Base-by-base conservation (phyloP, 345 rosid species). In the Capsella bursapastoris region DNA sequence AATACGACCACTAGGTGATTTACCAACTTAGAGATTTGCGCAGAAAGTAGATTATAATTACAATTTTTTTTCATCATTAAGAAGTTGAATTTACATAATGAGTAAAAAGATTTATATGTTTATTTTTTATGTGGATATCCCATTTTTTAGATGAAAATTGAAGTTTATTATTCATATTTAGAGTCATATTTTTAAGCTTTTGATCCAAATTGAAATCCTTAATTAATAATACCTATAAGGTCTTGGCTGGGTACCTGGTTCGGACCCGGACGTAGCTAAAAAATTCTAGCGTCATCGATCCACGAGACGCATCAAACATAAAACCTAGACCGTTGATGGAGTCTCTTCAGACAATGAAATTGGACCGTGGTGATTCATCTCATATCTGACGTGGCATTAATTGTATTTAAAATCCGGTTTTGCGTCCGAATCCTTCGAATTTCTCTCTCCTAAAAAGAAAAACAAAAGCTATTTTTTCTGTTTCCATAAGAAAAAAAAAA, bases 341-440 rank as follows among this genome's bases (percentile, higher is more conserved):
- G 13, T 31, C 38, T 48, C 47, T 49, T 10, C 1, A 16, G n/a
- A 1, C 16, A 49, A 3, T 10, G 63, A 15, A 41, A 51, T 27
- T 27, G 79, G 57, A 70, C 71, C 8, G 37, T 44, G 53, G 29
- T 56, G 68, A 40, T 64, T 37, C 29, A 28, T 31, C 32, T 9
- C 0, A 48, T 2, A 29, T 48, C 51, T 11, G 49, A 86, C 84
- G 85, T 87, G 94, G 86, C 85, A 85, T 56, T 79, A 86, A 86
- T 72, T 52, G 80, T 81, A 75, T 85, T 87, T 89, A 70, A 89
- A 88, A 78, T 84, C 91, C 83, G 87, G 74, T 38, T 63, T 57
- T 70, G 75, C 44, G 80, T 76, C 80, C 71, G 80, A 70, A 76
- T 76, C 68, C 74, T 52, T 10, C 38, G 4, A 15, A 12, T 81